Base-by-base conservation (phyloP, 306 rosid species). In the Morella rubra region DNA sequence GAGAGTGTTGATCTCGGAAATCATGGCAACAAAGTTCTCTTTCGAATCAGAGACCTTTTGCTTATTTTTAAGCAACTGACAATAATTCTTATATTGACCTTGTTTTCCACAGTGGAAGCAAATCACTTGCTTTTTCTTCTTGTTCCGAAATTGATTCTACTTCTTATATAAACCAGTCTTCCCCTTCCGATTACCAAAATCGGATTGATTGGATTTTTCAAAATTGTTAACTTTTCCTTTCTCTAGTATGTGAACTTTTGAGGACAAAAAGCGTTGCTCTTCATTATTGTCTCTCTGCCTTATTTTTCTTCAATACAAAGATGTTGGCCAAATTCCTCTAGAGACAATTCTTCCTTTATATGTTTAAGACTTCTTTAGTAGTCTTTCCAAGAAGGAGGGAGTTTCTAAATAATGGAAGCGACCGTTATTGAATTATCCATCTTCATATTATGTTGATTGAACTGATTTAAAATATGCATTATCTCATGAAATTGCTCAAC, bases 381-480 rank as follows among this genome's bases (percentile, higher is more conserved):
- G 11, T 76, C 54, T 40, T 76, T 65, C 51, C 73, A 76, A 5
- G 59, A 62, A 1, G 73, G 66, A 15, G 65, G 71, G n/a, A 62
- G 46, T 8, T 60, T 75, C 16, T 75, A 37, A 51, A 75, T 46
- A 60, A 75, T 44, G 45, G 47, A 6, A 74, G 74, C 8, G 12
- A 70, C 74, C n/a, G 24, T 37, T 46, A 49, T 70, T 20, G 44
- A 42, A n/a, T 46, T 42, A 46, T 46, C 58, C 58, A 70, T 46
- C 8, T 70, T 46, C 44, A 70, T 49, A 14, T 70, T 20, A 8
- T 47, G 44, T 24, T 14, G 40, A 15, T 3, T 8, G 24, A 70
- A 46, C 2, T 70, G 74, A 46, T 19, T 19, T 2, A 5, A 9
- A 22, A 47, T 70, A 16, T 49, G 58, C 8, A 18, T 16, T 19